These are phyloP conservation scores for Spatholobus suberectus DNA, from an alignment of 306 rosid genomes.

Conservation along the genomic window DNA sequence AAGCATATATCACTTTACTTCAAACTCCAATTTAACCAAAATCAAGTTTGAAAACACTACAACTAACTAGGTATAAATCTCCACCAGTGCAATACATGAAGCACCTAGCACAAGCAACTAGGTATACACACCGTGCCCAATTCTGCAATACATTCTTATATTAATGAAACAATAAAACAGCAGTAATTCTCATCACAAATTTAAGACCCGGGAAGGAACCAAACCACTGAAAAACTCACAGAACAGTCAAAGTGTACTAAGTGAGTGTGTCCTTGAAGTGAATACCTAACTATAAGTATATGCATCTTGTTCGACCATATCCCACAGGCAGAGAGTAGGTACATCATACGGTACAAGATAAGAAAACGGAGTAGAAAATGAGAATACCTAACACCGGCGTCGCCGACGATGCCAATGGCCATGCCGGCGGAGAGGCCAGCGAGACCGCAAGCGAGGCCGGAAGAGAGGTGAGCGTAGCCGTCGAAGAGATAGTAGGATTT, in stretches of 20 bases:
- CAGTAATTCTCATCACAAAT: too few relatives aligned
- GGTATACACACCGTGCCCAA: neutral
- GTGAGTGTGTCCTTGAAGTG: too few relatives aligned
- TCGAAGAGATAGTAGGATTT: slow-evolving; percentile 76
- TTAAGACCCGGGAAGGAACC: too few relatives aligned
- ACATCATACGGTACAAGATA: too few relatives aligned
- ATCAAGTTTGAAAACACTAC: neutral
- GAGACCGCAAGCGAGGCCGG: slow-evolving; percentile 74
- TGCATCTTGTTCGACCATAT: too few relatives aligned
- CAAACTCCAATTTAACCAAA: neutral
- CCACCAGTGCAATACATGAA: neutral
- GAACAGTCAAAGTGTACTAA: too few relatives aligned
- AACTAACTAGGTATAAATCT: slow-evolving; percentile 5
- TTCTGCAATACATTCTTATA: neutral
- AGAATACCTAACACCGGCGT: slow-evolving; percentile 72
- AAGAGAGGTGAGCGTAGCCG: slow-evolving; percentile 80
- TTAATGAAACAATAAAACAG: neutral
- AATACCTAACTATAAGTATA: too few relatives aligned
- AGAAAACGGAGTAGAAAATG: too few relatives aligned
- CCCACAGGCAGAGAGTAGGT: too few relatives aligned
- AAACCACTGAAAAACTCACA: too few relatives aligned
- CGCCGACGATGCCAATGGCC: slow-evolving; percentile 80
- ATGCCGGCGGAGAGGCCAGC: slow-evolving; percentile 82
- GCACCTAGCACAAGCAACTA: neutral
- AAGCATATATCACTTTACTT: neutral